Evolutionary conservation across 352 stramenopile species (phyloP), one percentile per base, ranked within the genome.

Genomic region (Globisporangium yorkense): DNA sequence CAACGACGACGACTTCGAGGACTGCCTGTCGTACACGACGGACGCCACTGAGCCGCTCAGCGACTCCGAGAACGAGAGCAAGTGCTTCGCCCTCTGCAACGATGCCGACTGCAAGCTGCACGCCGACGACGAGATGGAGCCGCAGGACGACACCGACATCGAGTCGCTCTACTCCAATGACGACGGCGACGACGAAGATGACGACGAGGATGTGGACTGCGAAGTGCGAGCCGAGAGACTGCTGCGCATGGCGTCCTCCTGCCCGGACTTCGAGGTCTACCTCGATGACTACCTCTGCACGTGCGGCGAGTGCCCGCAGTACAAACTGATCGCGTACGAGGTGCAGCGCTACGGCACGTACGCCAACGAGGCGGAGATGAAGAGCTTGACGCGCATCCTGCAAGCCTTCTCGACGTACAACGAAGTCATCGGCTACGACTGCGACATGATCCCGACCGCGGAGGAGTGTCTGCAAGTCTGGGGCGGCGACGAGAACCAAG

Each of bases 381-480:
- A 61, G 6, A 84, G 72, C 24, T 68, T 84, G 24, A 77, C 54
- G 5, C 72, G 76, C 57, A 61, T 89, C 3, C 56, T 92, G 31
- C 79, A 87, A 52, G 77, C 79, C 0, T 92, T 83, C 59, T 86
- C 77, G 9, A 88, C 77, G 2, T 88, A 88, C 66, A 89, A 87
- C 54, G 79, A 89, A 68, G 67, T 74, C 37, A 52, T 81, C 29
- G 72, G 77, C 24, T 89, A 86, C 58, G 46, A 62, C 21, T n/a
- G 39, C 43, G 66, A 75, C 24, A 87, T 89, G 78, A 73, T 91
- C 48, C 57, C 68, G 9, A 55, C 66, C 7, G 81, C 75, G 1
- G 61, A 68, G 48, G 81, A 82, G 62, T 91, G 78, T 27, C 60
- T 88, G 2, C 66, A 68, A 2, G 53, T 80, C n/a, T 88, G 79